Evolutionary conservation across 805 yeast genomes (phyloP).

Genomic region (Candida golubevii): DNA sequence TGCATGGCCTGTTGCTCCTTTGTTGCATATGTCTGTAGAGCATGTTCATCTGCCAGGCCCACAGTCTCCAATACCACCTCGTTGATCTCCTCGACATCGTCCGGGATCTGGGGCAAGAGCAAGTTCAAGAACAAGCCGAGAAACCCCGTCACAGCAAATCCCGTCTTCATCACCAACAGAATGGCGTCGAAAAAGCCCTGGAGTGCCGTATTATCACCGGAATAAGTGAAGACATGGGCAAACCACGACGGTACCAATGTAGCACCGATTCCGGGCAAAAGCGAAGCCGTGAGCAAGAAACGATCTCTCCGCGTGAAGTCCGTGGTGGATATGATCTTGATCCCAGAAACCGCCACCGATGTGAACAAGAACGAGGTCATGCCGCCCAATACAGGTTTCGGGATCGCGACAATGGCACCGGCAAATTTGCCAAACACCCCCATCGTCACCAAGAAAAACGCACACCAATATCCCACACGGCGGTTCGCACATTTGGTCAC

Average conservation of each 20-base stretch:
- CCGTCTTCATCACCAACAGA: conserved; percentile 18
- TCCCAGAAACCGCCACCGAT: conserved; percentile 18
- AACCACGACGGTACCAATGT: conserved; percentile 18
- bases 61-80: conserved; percentile 19
- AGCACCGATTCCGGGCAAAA: conserved; percentile 16
- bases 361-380: conserved; percentile 19
- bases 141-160: conserved; percentile 18
- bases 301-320: conserved; percentile 20
- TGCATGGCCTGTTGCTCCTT: conserved; percentile 14
- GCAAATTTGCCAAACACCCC: conserved; percentile 63
- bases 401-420: conserved; percentile 70
- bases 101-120: conserved; percentile 16
- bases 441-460: conserved; percentile 77
- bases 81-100: conserved; percentile 18
- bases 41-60: conserved; percentile 18
- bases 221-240: conserved; percentile 13
- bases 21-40: conserved; percentile 11
- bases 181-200: conserved; percentile 16
- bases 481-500: conserved; percentile 89
- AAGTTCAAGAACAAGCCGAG: conserved; percentile 17
- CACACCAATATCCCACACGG: conserved; percentile 74
- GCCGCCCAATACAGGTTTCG: conserved; percentile 43
- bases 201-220: conserved; percentile 14
- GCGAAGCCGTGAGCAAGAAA: conserved; percentile 17
- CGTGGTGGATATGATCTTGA: conserved; percentile 19